Conservation (phyloP, 1,284 basidiomycete genomes). For the Grifola frondosa region DNA sequence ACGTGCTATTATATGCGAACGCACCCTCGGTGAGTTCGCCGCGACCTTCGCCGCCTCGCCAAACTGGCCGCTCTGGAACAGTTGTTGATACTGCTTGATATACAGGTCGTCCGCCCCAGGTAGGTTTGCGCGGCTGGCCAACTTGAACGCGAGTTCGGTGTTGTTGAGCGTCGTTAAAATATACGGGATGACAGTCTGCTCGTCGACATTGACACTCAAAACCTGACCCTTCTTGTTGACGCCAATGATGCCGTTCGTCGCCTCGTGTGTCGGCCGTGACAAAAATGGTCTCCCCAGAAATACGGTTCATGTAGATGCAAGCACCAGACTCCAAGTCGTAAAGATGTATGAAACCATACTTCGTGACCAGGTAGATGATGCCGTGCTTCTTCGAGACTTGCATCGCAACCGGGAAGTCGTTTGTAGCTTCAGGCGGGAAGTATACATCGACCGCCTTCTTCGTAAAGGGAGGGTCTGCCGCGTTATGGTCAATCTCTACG, state of each 20-base stretch:
- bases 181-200: slow-evolving; percentile 95
- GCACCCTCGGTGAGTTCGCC: slow-evolving; percentile 91
- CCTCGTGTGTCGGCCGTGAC: slow-evolving; percentile 97
- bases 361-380: slow-evolving; percentile 97
- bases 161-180: slow-evolving; percentile 94
- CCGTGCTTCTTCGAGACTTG: slow-evolving; percentile 98
- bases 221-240: slow-evolving; percentile 99
- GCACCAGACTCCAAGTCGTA: slow-evolving; percentile 99
- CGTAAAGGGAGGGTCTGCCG: slow-evolving; percentile 92
- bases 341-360: slow-evolving; percentile 99
- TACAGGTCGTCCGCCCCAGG: slow-evolving; percentile 99
- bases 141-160: slow-evolving; percentile 96
- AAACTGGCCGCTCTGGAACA: slow-evolving; percentile 91
- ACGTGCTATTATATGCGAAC: slow-evolving; percentile 17
- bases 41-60: slow-evolving; percentile 98
- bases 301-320: slow-evolving; percentile 99
- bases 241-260: slow-evolving; percentile 94
- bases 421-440: slow-evolving; percentile 97
- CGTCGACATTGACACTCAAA: slow-evolving; percentile 95
- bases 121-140: slow-evolving; percentile 95
- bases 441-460: slow-evolving; percentile 99
- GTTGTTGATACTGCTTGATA: slow-evolving; percentile 91
- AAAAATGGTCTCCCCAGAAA: slow-evolving; percentile 99
- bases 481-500: slow-evolving; percentile 96
- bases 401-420: slow-evolving; percentile 99